phyloP scores from a whole-genome alignment of 2,329 filamentous ascomycete species.

The Elsinoe fawcettii region DNA sequence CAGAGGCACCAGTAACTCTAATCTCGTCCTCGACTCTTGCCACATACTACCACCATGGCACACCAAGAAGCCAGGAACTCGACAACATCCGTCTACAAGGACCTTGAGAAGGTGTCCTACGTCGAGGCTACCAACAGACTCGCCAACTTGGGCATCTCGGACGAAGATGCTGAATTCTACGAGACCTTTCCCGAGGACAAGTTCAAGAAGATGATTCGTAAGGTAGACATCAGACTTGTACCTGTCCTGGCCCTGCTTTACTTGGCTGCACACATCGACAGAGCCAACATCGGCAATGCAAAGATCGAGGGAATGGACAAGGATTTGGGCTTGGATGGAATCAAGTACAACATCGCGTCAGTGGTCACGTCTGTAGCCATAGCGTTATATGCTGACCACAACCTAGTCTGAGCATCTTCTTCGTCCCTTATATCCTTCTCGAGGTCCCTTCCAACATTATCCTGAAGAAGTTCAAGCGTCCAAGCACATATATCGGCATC shows the following conservation, averaged over 20 bases:
- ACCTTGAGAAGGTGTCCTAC: constrained; percentile 19
- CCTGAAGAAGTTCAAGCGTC: constrained; percentile 25
- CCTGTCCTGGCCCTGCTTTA: constrained; percentile 38
- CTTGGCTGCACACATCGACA: constrained; percentile 15
- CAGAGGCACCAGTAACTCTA: background rate
- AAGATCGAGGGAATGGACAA: constrained; percentile 32
- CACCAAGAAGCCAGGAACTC: background rate
- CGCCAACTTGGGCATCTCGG: constrained; percentile 22
- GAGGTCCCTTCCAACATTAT: constrained; percentile 26
- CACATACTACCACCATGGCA: background rate
- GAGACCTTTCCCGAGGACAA: constrained; percentile 20
- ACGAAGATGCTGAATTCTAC: constrained; percentile 24
- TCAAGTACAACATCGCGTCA: constrained; percentile 31
- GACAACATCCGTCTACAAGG: constrained; percentile 20
- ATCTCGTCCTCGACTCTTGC: background rate
- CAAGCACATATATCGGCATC: constrained; percentile 24
- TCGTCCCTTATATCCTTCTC: constrained; percentile 25
- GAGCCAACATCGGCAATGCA: constrained; percentile 32
- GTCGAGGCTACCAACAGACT: constrained; percentile 20
- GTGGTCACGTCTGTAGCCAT: constrained; percentile 20
- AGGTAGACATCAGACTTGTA: constrained; percentile 42
- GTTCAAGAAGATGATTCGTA: constrained; percentile 17
- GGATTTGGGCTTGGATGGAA: constrained; percentile 29
- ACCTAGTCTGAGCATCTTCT: constrained; percentile 26
- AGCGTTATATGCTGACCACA: constrained; percentile 23